Evolutionary conservation across 306 rosid species (phyloP).

Genomic region (Spatholobus suberectus): DNA sequence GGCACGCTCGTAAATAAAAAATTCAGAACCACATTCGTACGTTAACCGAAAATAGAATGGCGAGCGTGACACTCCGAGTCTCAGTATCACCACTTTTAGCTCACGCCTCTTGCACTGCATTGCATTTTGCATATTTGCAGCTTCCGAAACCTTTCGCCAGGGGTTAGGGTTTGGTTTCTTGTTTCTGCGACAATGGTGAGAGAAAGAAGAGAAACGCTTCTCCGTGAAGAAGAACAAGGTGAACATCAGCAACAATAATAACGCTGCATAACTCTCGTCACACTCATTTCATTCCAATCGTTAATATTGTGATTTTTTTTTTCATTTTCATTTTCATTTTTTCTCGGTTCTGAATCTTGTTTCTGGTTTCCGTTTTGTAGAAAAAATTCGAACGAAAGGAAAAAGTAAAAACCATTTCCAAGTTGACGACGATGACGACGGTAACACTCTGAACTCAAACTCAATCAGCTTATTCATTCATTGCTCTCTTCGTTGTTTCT

Average conservation of each 20-base stretch:
- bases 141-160: conserved; percentile 13
- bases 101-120: background rate
- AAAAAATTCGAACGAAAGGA: conserved; percentile 34
- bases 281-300: background rate
- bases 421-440: too few relatives aligned
- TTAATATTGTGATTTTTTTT: background rate
- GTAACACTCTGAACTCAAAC: background rate
- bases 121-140: background rate
- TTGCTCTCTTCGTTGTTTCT: background rate
- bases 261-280: background rate
- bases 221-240: conserved; percentile 44
- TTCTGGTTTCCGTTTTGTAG: conserved; percentile 25
- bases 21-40: background rate
- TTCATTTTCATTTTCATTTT: background rate
- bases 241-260: background rate
- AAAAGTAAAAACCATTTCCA: too few relatives aligned
- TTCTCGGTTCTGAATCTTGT: background rate
- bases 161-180: conserved; percentile 44
- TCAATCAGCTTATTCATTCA: background rate
- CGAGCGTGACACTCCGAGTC: background rate
- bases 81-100: background rate
- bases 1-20: conserved; percentile 3
- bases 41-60: background rate
- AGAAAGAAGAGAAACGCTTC: background rate
- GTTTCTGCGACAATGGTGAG: conserved; percentile 27